These are phyloP conservation scores for Curvularia eragrostidis DNA, from an alignment of 2,329 filamentous ascomycete genomes.

Conservation along the genomic window DNA sequence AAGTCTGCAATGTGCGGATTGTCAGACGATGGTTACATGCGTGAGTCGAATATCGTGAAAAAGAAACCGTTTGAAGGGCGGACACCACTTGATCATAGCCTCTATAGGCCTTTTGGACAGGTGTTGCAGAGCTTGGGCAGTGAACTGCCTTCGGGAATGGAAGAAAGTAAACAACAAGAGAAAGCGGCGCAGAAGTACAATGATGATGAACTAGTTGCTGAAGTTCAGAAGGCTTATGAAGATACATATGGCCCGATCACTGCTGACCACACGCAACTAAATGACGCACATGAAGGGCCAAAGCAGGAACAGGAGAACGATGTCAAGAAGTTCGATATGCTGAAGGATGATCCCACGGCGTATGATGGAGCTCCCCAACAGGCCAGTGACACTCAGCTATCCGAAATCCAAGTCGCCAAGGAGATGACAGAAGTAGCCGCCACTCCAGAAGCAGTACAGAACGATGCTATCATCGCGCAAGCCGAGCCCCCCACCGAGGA, in stretches of 20 bases:
- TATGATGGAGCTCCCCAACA: neutral
- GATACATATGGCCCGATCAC: constrained; percentile 38
- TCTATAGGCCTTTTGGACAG: constrained; percentile 41
- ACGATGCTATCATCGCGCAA: neutral
- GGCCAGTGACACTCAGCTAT: neutral
- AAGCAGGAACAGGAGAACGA: neutral
- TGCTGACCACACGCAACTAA: constrained; percentile 30
- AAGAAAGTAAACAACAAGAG: constrained; percentile 16
- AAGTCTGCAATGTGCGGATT: constrained; percentile 39
- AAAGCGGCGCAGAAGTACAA: constrained; percentile 18
- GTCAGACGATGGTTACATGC: constrained; percentile 39
- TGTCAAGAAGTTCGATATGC: constrained; percentile 17
- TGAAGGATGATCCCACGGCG: constrained; percentile 22
- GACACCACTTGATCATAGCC: constrained; percentile 37
- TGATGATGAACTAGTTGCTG: constrained; percentile 33
- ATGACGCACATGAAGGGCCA: constrained; percentile 4
- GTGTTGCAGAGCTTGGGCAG: constrained; percentile 37
- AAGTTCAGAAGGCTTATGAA: constrained; percentile 37
- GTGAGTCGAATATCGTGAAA: constrained; percentile 18
- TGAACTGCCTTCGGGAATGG: constrained; percentile 14
- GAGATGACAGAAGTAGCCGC: neutral
- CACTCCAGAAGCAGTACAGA: neutral
- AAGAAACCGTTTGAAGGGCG: constrained; percentile 29
- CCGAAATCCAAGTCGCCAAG: neutral
- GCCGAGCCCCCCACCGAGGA: neutral